Evolutionary conservation across 176 grass and related monocot species (phyloP), one percentile per base, ranked within the genome.

Genomic region (Avena atlantica): DNA sequence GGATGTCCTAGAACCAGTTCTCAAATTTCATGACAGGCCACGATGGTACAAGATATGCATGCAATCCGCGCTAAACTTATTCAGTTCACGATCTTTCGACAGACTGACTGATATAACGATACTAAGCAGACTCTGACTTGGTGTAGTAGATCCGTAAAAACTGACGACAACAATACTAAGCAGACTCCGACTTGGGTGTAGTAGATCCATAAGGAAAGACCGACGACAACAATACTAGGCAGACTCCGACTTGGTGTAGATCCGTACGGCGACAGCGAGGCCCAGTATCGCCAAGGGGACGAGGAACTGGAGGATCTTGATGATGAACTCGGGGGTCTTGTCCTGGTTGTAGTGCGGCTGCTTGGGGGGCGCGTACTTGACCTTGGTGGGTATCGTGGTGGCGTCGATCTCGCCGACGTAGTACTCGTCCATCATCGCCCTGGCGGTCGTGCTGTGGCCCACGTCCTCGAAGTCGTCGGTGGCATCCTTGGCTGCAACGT

Each of bases 271-370:
- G 6, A 93, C 91, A 9, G 93, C 95, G 65, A 92, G 85, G 17
- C 93, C 95, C 88, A 98, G 87, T 56, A 95, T 93, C 1, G 88
- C 87, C 13, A 98, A 53, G 29, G 95, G 95, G 63, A 98, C 91
- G 72, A 98, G 85, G 88, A 98, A 93, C 93, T 93, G 95, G 40
- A 95, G 93, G 45, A 98, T 85, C 91, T 89, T 95, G 88, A 98
- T 91, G 71, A 98, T 31, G 49, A 98, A 93, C 50, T 98, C 93
- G 0, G 87, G 83, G 31, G 95, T 95, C 88, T 95, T 98, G 60
- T 93, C 93, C 90, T 98, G 95, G 81, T 98, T 95, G 78, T 98
- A 94, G 86, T 93, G 89, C 2, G 93, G 91, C 67, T 98, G 95
- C 84, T 98, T 98, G 10, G 93, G 95, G 17, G 91, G 88, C 9